phyloP scores from a whole-genome alignment of 257 asterid genomes.

The Petrea volubilis region DNA sequence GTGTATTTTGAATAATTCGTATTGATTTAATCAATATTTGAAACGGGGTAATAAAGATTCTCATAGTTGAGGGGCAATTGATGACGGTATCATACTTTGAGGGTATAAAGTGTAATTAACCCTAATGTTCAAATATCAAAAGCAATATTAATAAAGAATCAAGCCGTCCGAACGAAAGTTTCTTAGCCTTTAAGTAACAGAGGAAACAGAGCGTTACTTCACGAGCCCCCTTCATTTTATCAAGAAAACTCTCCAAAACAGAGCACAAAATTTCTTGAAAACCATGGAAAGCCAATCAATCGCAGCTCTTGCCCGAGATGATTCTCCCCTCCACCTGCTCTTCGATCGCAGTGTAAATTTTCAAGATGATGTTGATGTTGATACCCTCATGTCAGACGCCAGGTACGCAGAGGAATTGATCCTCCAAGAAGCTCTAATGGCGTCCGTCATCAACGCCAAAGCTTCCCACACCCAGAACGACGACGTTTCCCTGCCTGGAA shows the following conservation, averaged over 20 bases:
- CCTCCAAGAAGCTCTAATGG: neutral
- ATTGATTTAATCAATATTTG: no score
- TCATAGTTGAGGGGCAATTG: no score
- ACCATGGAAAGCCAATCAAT: neutral
- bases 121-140: no score
- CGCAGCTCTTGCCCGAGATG: neutral
- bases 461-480: neutral
- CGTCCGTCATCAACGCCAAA: neutral
- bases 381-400: neutral
- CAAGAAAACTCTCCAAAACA: neutral
- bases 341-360: neutral
- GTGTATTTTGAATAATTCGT: no score
- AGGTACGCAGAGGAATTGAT: neutral
- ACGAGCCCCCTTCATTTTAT: no score
- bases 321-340: neutral
- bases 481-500: neutral
- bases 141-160: no score
- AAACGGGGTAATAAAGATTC: no score
- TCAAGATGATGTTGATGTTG: neutral
- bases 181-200: no score
- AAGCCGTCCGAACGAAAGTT: no score
- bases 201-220: no score
- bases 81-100: no score
- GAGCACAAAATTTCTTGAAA: neutral
- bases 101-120: no score